These are phyloP conservation scores for Polymyxa betae DNA, from an alignment of 208 protist genomes.

Conservation along the genomic window DNA sequence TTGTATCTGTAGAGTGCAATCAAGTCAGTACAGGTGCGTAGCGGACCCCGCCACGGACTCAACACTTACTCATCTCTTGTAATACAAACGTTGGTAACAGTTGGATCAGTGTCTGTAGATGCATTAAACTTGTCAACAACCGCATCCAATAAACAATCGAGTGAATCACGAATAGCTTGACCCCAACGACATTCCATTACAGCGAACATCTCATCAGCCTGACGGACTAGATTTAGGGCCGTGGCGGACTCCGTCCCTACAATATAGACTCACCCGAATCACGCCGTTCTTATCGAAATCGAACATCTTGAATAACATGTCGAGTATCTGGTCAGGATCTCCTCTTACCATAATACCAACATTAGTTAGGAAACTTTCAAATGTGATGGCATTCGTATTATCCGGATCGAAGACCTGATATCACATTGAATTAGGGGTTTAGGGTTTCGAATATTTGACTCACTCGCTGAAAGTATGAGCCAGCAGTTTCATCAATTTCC, in stretches of 20 bases:
- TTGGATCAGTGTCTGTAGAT: background rate
- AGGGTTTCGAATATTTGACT: background rate
- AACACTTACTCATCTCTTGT: background rate
- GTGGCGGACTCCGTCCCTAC: no score
- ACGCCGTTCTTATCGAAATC: conserved; percentile 40
- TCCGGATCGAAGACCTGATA: conserved; percentile 24
- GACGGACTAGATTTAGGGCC: background rate
- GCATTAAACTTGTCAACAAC: conserved; percentile 51
- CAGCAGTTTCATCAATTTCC: conserved; percentile 25
- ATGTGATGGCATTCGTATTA: background rate
- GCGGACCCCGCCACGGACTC: background rate
- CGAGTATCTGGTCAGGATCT: background rate
- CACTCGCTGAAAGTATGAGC: background rate
- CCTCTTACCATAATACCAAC: background rate
- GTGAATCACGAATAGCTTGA: conserved; percentile 34
- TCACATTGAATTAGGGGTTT: background rate
- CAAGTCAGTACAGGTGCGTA: background rate
- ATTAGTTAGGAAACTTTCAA: background rate
- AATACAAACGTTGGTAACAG: conserved; percentile 39
- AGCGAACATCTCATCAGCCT: conserved; percentile 45
- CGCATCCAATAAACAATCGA: conserved; percentile 20
- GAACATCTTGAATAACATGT: conserved; percentile 53
- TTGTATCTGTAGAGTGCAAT: background rate
- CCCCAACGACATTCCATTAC: conserved; percentile 47
- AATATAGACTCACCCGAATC: background rate